Percentiles rank a stretch among this genome's conserved stretches.
phyloP scores from a whole-genome alignment of 2,329 filamentous ascomycete genomes.

The Pyrenophora teres region DNA sequence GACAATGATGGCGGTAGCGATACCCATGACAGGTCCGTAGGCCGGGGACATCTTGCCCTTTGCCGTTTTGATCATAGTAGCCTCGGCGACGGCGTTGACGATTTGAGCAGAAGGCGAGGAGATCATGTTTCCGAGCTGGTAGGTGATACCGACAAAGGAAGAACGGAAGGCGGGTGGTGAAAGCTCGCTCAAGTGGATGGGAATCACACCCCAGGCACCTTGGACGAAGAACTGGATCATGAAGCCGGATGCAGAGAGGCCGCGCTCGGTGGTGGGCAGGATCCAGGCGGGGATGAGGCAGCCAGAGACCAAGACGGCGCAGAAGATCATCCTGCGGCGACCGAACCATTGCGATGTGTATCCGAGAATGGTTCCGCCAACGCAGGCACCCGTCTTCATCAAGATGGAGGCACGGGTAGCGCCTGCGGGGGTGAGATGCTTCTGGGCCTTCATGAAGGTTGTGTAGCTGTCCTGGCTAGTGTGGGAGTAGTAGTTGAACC shows the following conservation, averaged over 20 bases:
- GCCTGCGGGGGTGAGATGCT: conserved; percentile 66
- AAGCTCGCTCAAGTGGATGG: conserved; percentile 74
- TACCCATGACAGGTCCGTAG: conserved; percentile 75
- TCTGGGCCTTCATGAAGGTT: conserved; percentile 76
- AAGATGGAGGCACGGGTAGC: conserved; percentile 78
- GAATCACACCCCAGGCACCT: conserved; percentile 53
- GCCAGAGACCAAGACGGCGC: conserved; percentile 63
- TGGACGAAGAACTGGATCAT: conserved; percentile 65
- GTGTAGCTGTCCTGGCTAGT: conserved; percentile 82
- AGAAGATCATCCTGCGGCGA: conserved; percentile 70
- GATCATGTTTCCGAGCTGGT: conserved; percentile 77
- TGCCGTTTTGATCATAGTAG: conserved; percentile 53
- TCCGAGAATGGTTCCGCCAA: conserved; percentile 73
- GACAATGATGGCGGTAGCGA: conserved; percentile 77
- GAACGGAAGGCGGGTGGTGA: conserved; percentile 72
- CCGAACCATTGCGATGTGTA: conserved; percentile 77
- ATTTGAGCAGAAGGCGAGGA: conserved; percentile 76
- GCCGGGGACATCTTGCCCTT: conserved; percentile 66
- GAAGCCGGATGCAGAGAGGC: conserved; percentile 68
- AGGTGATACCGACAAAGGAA: conserved; percentile 71
- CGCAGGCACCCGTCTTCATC: conserved; percentile 78
- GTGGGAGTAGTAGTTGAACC: conserved; percentile 69
- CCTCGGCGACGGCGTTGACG: conserved; percentile 73
- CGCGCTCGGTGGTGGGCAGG: conserved; percentile 62
- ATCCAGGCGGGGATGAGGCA: conserved; percentile 73